These are phyloP conservation scores for Linaria vulgaris DNA, from an alignment of 257 asterid genomes.

Conservation along the genomic window DNA sequence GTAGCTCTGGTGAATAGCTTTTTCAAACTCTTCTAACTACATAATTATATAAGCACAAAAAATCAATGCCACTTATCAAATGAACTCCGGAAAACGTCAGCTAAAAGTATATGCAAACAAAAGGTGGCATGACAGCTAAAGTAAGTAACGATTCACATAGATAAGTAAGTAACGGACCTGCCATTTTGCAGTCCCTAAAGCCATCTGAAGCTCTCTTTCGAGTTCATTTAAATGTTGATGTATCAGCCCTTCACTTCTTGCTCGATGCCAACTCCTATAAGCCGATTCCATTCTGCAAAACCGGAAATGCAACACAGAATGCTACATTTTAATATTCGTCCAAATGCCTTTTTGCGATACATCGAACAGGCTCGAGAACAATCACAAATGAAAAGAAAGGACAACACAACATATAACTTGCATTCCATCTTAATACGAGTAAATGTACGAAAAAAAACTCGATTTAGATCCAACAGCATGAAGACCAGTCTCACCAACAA, in stretches of 20 bases:
- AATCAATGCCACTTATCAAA: constrained; percentile 23
- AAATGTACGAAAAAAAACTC: neutral
- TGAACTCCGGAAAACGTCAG: neutral
- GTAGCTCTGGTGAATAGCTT: constrained; percentile 79
- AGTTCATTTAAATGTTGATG: constrained; percentile 61
- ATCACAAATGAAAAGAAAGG: neutral
- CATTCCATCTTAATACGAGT: neutral
- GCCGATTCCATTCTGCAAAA: constrained; percentile 86
- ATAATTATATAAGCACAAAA: constrained; percentile 16
- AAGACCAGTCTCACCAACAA: constrained; percentile 1
- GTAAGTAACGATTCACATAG: neutral
- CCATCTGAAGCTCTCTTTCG: constrained; percentile 75
- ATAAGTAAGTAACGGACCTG: constrained; percentile 51
- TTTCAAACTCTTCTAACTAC: constrained; percentile 89
- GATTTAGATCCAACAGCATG: neutral
- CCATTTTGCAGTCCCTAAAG: constrained; percentile 93
- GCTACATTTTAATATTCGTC: neutral
- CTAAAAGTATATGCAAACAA: neutral
- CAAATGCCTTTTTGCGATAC: too few relatives aligned
- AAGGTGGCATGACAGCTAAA: too few relatives aligned
- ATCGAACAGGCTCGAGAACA: too few relatives aligned
- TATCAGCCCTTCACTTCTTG: constrained; percentile 55
- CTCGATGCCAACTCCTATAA: constrained; percentile 68
- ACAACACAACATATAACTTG: constrained; percentile 19
- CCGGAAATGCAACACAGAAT: constrained; percentile 12